Base-by-base conservation (phyloP, 2,329 filamentous ascomycete genomes). In the Aspergillus fructus region DNA sequence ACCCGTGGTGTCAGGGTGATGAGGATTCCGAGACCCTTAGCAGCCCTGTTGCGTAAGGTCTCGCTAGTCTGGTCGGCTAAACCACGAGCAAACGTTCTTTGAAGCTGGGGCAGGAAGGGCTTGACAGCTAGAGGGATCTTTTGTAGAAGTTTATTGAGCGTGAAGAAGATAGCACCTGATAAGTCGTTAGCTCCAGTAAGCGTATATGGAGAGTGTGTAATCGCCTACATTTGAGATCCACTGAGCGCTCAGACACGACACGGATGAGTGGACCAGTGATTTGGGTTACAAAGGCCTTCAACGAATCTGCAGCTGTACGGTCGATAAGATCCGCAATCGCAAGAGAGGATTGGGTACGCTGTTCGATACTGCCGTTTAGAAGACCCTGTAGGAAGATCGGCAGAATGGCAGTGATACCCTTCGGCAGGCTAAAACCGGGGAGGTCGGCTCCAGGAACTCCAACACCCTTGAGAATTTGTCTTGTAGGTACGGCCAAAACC, bases 331-430 rank as follows among this genome's bases (percentile, higher is more conserved):
- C 96, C 2, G 93, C 96, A 65, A 99, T 96, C 56, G 91, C 94
- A 61, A 97, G 82, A 46, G 96, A 94, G 57, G 94, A 87, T 72
- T 96, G 90, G 24, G 91, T 94, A 72, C 93, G 85, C 78, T 99
- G 94, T 5, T 99, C 94, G 15, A 90, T 81, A 39, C 89, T 93
- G 57, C 94, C 96, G 68, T 99, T 97, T 89, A 99, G 96, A 64
- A 99, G 83, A 76, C 94, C 94, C 72, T 99, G 96, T 70, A 97
- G 76, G 84, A 99, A 97, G 64, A 99, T 97, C 2, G 96, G 94
- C 60, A 99, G 78, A 63, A 99, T 88, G 61, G 94, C 93, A 70
- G 92, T 96, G 81, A 99, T 96, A 61, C 96, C 96, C 84, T 97
- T 99, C 2, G 93, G 94, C 56, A 97, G 79, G 37, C 81, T 82